A percentile compares a stretch with the other conserved stretches of the same genome.
Conservation (phyloP, 2,329 filamentous ascomycete genomes). For the Talaromyces marneffei region DNA sequence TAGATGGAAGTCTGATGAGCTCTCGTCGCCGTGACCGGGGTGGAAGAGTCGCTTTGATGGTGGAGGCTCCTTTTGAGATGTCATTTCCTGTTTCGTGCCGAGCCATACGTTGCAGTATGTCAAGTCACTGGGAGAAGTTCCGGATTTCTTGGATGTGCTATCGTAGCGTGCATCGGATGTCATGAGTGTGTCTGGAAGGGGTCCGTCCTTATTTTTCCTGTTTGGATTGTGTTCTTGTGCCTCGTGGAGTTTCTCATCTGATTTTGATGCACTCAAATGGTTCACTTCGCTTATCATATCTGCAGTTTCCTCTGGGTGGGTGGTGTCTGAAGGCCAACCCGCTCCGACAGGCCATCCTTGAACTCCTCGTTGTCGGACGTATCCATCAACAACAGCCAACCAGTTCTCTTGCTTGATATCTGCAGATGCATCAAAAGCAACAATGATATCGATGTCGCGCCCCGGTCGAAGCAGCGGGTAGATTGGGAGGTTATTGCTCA, state of each 20-base stretch:
- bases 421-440: constrained; percentile 91
- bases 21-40: constrained; percentile 49
- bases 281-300: constrained; percentile 64
- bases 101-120: constrained; percentile 96
- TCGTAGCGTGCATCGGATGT: constrained; percentile 28
- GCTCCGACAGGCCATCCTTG: constrained; percentile 91
- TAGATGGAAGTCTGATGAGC: constrained; percentile 61
- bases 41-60: constrained; percentile 46
- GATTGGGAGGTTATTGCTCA: constrained; percentile 96
- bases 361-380: constrained; percentile 80
- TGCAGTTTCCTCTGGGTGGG: constrained; percentile 55
- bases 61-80: constrained; percentile 49
- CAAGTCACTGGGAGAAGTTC: constrained; percentile 48
- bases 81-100: constrained; percentile 71
- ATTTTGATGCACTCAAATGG: constrained; percentile 54
- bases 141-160: neutral
- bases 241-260: constrained; percentile 57
- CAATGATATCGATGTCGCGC: constrained; percentile 78
- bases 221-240: constrained; percentile 38
- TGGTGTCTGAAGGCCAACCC: constrained; percentile 73
- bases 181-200: constrained; percentile 13
- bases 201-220: neutral
- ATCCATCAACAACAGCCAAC: constrained; percentile 88
- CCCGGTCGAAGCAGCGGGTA: constrained; percentile 88
- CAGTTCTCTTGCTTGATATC: constrained; percentile 94